Conservation (phyloP, 1,284 basidiomycete species). For the Mycosarcoma maydis region DNA sequence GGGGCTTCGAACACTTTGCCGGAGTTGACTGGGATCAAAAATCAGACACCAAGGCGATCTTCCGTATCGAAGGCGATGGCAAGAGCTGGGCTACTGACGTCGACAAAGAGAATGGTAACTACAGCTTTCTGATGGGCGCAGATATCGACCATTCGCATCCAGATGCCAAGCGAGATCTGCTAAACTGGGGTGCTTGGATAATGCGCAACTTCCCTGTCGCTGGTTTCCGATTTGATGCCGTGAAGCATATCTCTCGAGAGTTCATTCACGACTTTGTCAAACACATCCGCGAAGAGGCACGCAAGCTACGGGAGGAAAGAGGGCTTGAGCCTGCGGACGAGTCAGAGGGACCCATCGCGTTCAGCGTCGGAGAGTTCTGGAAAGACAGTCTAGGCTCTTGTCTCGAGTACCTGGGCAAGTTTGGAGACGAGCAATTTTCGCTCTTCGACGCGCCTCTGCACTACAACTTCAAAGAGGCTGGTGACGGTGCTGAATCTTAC, state of each 20-base stretch:
- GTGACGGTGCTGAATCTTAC: conserved; percentile 69
- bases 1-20: conserved; percentile 67
- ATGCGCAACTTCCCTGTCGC: conserved; percentile 54
- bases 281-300: conserved; percentile 69
- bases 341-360: conserved; percentile 45
- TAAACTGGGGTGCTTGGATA: conserved; percentile 74
- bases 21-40: conserved; percentile 88
- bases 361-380: conserved; percentile 61
- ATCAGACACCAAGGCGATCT: conserved; percentile 75
- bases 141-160: conserved; percentile 84
- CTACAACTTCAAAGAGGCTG: conserved; percentile 72
- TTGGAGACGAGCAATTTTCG: conserved; percentile 71
- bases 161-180: conserved; percentile 71
- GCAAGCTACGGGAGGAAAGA: conserved; percentile 43
- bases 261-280: conserved; percentile 73
- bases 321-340: conserved; percentile 52
- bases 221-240: conserved; percentile 63
- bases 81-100: conserved; percentile 70
- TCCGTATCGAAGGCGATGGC: conserved; percentile 69
- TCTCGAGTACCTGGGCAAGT: conserved; percentile 65
- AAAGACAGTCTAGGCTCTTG: conserved; percentile 49
- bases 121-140: conserved; percentile 68
- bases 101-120: conserved; percentile 68
- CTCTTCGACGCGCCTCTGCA: conserved; percentile 73
- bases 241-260: conserved; percentile 60